Percentiles rank a stretch among this genome's conserved stretches.
phyloP scores from a whole-genome alignment of 371 early-diverging fungal species.

The Parasitella parasitica region DNA sequence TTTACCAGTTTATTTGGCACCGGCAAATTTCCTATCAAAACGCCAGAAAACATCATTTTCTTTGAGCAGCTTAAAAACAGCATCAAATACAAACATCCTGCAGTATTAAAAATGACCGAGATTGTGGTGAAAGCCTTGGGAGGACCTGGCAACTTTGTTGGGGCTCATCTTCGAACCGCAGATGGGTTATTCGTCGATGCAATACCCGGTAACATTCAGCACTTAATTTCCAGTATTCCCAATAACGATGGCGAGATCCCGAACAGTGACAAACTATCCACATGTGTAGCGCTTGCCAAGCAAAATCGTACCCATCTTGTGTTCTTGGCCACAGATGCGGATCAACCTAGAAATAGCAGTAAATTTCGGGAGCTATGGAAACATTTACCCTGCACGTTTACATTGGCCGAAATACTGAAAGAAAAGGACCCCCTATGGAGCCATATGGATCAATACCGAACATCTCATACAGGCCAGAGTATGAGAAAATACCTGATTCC shows the following conservation, averaged over 20 bases:
- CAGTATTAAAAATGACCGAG: slow-evolving; percentile 46
- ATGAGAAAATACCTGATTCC: slow-evolving; percentile 28
- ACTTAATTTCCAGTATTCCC: slow-evolving; percentile 18
- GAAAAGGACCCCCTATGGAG: slow-evolving; percentile 18
- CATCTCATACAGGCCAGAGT: slow-evolving; percentile 16
- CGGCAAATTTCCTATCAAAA: slow-evolving; percentile 46
- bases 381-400: slow-evolving; percentile 60
- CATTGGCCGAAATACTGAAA: slow-evolving; percentile 47
- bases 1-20: slow-evolving; percentile 52
- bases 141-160: slow-evolving; percentile 55
- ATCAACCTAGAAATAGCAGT: slow-evolving; percentile 39
- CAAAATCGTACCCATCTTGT: slow-evolving; percentile 33
- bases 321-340: slow-evolving; percentile 61
- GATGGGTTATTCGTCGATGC: slow-evolving; percentile 58
- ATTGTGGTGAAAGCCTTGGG: slow-evolving; percentile 46
- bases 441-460: slow-evolving; percentile 21
- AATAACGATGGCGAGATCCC: not conserved
- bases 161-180: slow-evolving; percentile 54
- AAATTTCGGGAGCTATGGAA: slow-evolving; percentile 37
- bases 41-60: slow-evolving; percentile 39
- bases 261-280: not conserved
- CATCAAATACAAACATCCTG: slow-evolving; percentile 46
- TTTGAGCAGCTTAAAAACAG: slow-evolving; percentile 35
- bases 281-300: slow-evolving; percentile 26
- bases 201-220: slow-evolving; percentile 38